Evolutionary conservation across 2,329 filamentous ascomycete genomes (phyloP).

Genomic region (Epichloe uncinata): DNA sequence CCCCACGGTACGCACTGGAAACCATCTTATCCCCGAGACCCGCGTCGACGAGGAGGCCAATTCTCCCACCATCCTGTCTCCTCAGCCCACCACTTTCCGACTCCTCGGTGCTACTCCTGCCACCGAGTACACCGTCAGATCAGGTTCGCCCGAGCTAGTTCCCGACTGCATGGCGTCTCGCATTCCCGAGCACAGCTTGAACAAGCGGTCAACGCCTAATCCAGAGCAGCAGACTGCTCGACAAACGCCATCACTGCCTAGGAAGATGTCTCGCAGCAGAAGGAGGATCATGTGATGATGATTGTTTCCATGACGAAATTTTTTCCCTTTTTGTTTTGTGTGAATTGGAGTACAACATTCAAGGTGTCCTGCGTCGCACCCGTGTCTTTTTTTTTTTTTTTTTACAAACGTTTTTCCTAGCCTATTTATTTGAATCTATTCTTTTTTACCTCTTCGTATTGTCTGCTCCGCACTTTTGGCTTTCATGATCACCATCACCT

Average conservation of each 20-base stretch:
- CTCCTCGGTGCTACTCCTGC: constrained; percentile 41
- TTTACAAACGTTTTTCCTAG: neutral
- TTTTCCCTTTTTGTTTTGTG: neutral
- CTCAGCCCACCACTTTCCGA: constrained; percentile 42
- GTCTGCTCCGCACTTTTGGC: neutral
- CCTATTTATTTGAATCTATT: too few species aligned
- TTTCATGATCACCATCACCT: neutral
- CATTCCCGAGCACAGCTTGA: constrained; percentile 34
- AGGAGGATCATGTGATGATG: neutral
- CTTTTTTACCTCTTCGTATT: too few species aligned
- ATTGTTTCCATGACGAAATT: neutral
- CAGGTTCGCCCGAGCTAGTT: constrained; percentile 41
- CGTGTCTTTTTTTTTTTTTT: neutral
- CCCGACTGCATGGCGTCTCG: constrained; percentile 49
- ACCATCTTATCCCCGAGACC: constrained; percentile 24
- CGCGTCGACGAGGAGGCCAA: constrained; percentile 31
- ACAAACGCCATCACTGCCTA: constrained; percentile 10
- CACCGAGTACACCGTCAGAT: constrained; percentile 40
- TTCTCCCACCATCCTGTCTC: constrained; percentile 34
- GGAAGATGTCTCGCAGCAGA: neutral
- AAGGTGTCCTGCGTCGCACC: neutral
- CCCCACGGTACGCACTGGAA: constrained; percentile 40
- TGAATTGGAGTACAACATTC: neutral
- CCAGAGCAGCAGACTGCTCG: constrained; percentile 28
- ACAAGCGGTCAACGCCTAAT: constrained; percentile 32